Percentiles rank a stretch among this genome's conserved stretches.
phyloP scores from a whole-genome alignment of 257 asterid species.

The Vinca minor region DNA sequence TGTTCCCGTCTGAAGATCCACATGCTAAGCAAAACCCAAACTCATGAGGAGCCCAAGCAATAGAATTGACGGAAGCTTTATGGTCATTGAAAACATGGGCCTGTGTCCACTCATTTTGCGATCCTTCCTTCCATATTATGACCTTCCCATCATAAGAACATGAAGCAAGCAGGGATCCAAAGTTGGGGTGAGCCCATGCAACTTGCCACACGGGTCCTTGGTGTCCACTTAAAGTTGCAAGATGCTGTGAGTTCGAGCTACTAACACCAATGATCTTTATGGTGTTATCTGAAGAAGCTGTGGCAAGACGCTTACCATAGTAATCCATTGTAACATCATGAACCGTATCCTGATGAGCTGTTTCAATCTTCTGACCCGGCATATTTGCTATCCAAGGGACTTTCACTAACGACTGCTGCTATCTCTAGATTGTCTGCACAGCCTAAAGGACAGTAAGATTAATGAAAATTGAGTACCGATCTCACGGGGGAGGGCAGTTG shows the following conservation, averaged over 20 bases:
- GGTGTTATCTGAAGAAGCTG: constrained; percentile 67
- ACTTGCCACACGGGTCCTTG: constrained; percentile 84
- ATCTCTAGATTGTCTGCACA: constrained; percentile 6
- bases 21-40: constrained; percentile 57
- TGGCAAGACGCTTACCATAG: constrained; percentile 70
- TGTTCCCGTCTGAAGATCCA: constrained; percentile 70
- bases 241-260: constrained; percentile 52
- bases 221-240: constrained; percentile 60
- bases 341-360: constrained; percentile 60
- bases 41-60: constrained; percentile 79
- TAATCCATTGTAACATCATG: constrained; percentile 69
- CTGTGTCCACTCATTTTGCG: constrained; percentile 55
- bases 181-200: constrained; percentile 74
- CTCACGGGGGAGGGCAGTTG: neutral
- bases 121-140: constrained; percentile 64
- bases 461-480: neutral
- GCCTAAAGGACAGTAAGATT: neutral
- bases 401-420: constrained; percentile 3
- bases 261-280: constrained; percentile 50
- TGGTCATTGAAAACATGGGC: constrained; percentile 49
- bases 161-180: constrained; percentile 68
- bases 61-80: constrained; percentile 60
- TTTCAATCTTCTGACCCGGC: constrained; percentile 68
- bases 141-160: constrained; percentile 69
- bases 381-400: constrained; percentile 25